Evolutionary conservation across 2,329 filamentous ascomycete species (phyloP), one percentile per base, ranked within the genome.

Genomic region (Zarea fungicola): DNA sequence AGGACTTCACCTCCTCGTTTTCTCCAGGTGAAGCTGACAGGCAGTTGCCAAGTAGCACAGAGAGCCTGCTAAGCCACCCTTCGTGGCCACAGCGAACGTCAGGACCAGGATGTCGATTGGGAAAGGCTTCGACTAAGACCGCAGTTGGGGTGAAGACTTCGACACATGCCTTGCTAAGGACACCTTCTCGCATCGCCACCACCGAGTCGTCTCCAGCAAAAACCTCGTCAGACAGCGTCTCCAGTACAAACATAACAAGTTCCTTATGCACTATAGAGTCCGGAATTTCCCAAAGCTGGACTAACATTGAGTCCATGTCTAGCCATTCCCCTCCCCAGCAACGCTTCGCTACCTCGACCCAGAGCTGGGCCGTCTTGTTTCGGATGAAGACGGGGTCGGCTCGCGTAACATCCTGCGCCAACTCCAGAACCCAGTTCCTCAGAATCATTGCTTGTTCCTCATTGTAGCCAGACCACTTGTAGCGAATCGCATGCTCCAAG

Each of bases 301-400:
- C 80, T 48, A 99, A 77, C 61, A 87, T 77, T 54, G 83, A 72
- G 65, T 99, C 95, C 92, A 99, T 96, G 62, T 95, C 84, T 73
- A 87, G 83, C 93, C 95, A 99, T 53, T 93, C 87, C 26, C 81
- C 76, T n/a, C 79, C 89, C 93, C 93, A 99, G 62, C 83, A 87
- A 59, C 92, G 81, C 72, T 97, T 97, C 34, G 91, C 90, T 46
- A 96, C 76, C 66, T 97, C 93, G 7, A 91, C 88, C 93, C 93
- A 99, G 53, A 99, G 72, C 68, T 95, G 87, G 23, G 89, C 89
- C 28, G 93, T 85, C 71, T 99, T 99, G 75, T 95, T 97, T 58
- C 92, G 80, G 55, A 96, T 73, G 64, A 91, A 99, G 26, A 78
- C 67, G 3, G 89, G 88, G 62, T 97, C 92, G 18, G 83, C 77